Evolutionary conservation across 208 protist species (phyloP), one percentile per base, ranked within the genome.

Genomic region (Leishmania mexicana): DNA sequence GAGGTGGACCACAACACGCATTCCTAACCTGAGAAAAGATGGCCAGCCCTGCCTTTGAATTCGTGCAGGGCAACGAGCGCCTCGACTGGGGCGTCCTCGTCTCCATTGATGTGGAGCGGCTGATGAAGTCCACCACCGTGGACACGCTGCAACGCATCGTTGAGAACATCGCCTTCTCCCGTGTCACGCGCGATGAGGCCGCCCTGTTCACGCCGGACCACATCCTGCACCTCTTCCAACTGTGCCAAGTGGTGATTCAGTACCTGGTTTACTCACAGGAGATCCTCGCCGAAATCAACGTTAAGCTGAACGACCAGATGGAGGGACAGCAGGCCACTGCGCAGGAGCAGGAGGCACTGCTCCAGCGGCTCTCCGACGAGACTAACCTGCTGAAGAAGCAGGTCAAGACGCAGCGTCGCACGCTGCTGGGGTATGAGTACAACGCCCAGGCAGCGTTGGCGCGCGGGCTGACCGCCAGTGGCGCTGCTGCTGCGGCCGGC

Each of bases 181-280:
- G 91, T 42, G 80, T 98, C 28, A 93, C 92, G 19, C 88, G 91
- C 31, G 95, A 98, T 60, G 95, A 98, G 88, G 95, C 94, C 17
- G 90, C 92, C 51, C 88, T 95, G 81, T 96, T 98, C 83, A 92
- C 92, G 0, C 88, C 95, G 0, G 92, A 96, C 38, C 95, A 98
- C 87, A 89, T 95, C 38, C 68, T 96, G 1, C 95, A 98, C 78
- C 89, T 98, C 42, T 95, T 97, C 70, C 90, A 91, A 28, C 86
- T 98, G 19, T 91, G 81, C 40, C 95, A 98, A 86, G 64, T 98
- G 4, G 88, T 98, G 13, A 88, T 97, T 54, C 95, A 98, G 81
- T 98, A 98, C 83, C 71, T 98, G 10, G 93, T 98, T 47, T 95
- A 94, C 84, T 96, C 93, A 31, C 95, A 98, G 83, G 92, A 96